These are phyloP conservation scores for Boletus speciosus DNA, from an alignment of 768 basidiomycete species.

Conservation along the genomic window DNA sequence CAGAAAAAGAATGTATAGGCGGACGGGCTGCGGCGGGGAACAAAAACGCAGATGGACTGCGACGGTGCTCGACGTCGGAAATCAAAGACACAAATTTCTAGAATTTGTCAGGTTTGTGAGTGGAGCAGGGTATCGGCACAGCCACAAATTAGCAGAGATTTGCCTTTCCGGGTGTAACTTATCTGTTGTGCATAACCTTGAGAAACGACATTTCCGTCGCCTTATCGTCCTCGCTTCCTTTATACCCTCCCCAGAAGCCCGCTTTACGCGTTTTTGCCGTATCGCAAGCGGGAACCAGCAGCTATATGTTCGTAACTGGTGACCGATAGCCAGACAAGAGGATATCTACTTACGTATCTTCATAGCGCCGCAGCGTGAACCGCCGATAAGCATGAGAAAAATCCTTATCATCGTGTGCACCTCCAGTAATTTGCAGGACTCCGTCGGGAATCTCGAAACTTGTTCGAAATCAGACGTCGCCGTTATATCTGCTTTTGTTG, in stretches of 20 bases:
- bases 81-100: constrained; percentile 17
- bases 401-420: constrained; percentile 11
- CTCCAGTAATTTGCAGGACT: not conserved
- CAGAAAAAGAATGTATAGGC: constrained; percentile 12
- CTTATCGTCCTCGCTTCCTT: not conserved
- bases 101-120: constrained; percentile 22
- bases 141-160: constrained; percentile 14
- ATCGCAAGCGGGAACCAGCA: not conserved
- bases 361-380: not conserved
- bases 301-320: not conserved
- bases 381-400: constrained; percentile 6
- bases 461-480: not conserved
- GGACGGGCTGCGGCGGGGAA: not conserved
- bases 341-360: constrained; percentile 10
- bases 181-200: not conserved
- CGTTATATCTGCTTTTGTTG: not conserved
- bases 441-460: constrained; percentile 2
- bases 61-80: constrained; percentile 15
- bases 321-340: not conserved
- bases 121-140: constrained; percentile 18
- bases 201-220: not conserved
- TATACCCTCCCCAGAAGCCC: not conserved
- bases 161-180: constrained; percentile 9
- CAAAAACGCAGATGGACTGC: constrained; percentile 1
- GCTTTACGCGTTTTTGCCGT: not conserved